These are phyloP conservation scores for Microcyclosporella mali DNA, from an alignment of 2,329 filamentous ascomycete genomes.

Conservation along the genomic window DNA sequence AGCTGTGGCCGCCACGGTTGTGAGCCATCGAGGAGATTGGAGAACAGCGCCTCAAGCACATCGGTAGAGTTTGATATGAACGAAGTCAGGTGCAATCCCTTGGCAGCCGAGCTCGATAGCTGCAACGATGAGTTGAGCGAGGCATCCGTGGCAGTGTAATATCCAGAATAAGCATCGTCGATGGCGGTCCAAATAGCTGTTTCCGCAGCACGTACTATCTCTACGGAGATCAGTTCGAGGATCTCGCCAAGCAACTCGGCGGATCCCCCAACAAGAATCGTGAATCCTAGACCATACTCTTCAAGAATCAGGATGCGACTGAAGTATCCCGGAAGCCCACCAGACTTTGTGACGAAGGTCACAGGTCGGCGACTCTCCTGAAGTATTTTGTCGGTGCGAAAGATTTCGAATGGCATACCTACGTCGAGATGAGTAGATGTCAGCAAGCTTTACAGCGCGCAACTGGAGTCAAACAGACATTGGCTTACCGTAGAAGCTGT, in stretches of 20 bases:
- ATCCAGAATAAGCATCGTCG: constrained; percentile 14
- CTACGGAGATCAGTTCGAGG: constrained; percentile 26
- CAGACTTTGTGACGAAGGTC: constrained; percentile 42
- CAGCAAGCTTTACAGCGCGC: no score
- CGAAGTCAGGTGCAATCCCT: constrained; percentile 17
- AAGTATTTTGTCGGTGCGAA: constrained; percentile 37
- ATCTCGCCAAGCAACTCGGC: constrained; percentile 22
- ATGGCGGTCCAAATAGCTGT: constrained; percentile 18
- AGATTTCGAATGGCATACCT: constrained; percentile 44
- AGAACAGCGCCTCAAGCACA: constrained; percentile 1
- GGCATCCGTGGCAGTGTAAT: constrained; percentile 9
- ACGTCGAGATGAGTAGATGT: no score
- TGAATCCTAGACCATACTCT: constrained; percentile 41
- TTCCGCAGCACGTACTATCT: constrained; percentile 33
- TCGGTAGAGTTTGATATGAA: constrained; percentile 25
- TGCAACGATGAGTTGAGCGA: constrained; percentile 22
- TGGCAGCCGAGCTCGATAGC: constrained; percentile 12
- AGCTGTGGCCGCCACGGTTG: constrained; percentile 22
- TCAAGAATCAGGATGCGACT: constrained; percentile 37
- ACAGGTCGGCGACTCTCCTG: constrained; percentile 33
- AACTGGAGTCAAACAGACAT: no score
- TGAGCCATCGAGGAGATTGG: neutral
- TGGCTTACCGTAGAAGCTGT: constrained; percentile 38
- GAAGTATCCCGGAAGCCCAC: constrained; percentile 39
- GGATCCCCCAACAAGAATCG: constrained; percentile 35